Conservation (phyloP, 495 filamentous ascomycete genomes). For the Choiromyces venosus region DNA sequence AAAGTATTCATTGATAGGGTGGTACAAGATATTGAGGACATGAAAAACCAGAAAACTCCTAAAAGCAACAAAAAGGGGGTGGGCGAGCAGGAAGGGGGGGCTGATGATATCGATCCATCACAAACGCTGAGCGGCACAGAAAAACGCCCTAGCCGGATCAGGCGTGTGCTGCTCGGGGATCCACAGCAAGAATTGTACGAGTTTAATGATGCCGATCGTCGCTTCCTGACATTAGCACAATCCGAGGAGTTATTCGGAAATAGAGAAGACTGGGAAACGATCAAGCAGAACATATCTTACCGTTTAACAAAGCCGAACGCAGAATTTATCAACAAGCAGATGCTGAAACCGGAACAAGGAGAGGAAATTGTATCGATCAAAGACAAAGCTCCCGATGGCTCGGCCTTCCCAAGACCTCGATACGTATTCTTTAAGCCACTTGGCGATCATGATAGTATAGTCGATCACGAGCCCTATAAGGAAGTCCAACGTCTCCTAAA, state of each 20-base stretch:
- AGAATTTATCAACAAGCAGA: constrained; percentile 14
- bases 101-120: not conserved
- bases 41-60: not conserved
- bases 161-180: constrained; percentile 17
- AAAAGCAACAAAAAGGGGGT: not conserved
- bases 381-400: not conserved
- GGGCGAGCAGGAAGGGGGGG: not conserved
- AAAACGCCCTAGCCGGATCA: not conserved
- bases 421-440: constrained; percentile 8
- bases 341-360: not conserved
- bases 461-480: not conserved
- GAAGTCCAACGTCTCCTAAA: not conserved
- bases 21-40: not conserved
- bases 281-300: constrained; percentile 1
- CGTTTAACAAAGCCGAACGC: constrained; percentile 5
- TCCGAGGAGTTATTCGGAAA: constrained; percentile 10
- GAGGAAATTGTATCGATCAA: not conserved
- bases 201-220: constrained; percentile 15
- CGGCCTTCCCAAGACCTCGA: constrained; percentile 8
- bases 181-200: constrained; percentile 18
- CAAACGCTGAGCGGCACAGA: not conserved
- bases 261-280: not conserved
- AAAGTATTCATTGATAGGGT: constrained; percentile 11
- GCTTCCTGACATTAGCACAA: constrained; percentile 16
- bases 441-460: not conserved